These are phyloP conservation scores for Fusarium ambrosium DNA, from an alignment of 2,329 filamentous ascomycete genomes.

Conservation along the genomic window DNA sequence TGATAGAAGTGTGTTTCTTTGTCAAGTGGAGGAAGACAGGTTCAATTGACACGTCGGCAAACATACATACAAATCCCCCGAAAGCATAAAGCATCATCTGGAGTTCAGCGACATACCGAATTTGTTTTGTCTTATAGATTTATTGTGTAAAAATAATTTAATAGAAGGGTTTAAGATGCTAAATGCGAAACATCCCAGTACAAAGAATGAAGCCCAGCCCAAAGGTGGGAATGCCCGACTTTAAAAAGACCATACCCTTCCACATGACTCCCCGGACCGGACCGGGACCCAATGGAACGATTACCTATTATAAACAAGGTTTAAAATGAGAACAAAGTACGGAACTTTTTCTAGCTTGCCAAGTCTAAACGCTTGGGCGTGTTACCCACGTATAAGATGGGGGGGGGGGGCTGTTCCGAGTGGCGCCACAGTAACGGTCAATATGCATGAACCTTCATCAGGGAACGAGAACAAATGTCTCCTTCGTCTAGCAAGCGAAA, in stretches of 20 bases:
- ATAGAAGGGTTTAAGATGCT: background rate
- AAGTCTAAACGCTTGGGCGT: background rate
- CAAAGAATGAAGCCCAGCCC: background rate
- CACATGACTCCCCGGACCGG: background rate
- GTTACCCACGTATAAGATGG: background rate
- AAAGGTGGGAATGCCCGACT: background rate
- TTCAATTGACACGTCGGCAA: background rate
- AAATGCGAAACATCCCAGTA: background rate
- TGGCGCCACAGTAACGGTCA: background rate
- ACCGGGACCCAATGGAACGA: background rate
- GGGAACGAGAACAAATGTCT: background rate
- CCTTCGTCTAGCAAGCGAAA: background rate
- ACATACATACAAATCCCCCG: background rate
- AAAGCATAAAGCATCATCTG: background rate
- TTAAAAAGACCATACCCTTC: background rate
- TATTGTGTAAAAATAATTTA: background rate
- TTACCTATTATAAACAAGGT: background rate
- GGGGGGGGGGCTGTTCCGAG: background rate
- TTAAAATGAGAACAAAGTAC: background rate
- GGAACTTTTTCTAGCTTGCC: background rate
- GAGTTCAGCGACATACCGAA: background rate
- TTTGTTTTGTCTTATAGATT: conserved; percentile 8
- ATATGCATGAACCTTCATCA: background rate
- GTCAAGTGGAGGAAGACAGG: background rate
- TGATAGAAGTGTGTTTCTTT: background rate